Percentiles rank a stretch among this genome's conserved stretches.
These are phyloP conservation scores for Tetradesmus obliquus DNA, from an alignment of 139 green algal species.

Conservation along the genomic window DNA sequence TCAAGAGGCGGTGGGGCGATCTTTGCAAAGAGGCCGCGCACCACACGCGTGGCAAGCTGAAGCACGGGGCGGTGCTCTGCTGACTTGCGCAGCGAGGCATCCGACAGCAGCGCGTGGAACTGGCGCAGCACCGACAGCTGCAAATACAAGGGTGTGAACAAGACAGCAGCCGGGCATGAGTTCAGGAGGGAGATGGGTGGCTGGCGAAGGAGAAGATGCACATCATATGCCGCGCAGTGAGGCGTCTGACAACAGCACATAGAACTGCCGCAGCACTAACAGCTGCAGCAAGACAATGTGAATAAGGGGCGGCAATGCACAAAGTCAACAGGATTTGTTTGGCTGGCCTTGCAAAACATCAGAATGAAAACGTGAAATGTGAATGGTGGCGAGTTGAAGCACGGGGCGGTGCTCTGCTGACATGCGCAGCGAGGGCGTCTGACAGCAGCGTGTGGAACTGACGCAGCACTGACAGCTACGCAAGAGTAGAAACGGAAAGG, in stretches of 20 bases:
- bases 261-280: neutral
- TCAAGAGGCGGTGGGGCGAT: slow-evolving; percentile 48
- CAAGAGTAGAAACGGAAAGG: too few relatives aligned
- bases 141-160: neutral
- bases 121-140: slow-evolving; percentile 84
- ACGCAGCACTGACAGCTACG: too few relatives aligned
- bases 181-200: too few relatives aligned
- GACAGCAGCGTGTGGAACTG: too few relatives aligned
- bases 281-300: neutral
- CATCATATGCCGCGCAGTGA: too few relatives aligned
- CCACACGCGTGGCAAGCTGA: slow-evolving; percentile 58
- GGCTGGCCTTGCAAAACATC: too few relatives aligned
- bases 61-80: slow-evolving; percentile 50
- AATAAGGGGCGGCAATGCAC: neutral
- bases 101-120: slow-evolving; percentile 76
- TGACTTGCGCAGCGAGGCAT: slow-evolving; percentile 58
- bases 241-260: neutral
- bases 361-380: too few relatives aligned
- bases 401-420: too few relatives aligned
- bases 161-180: neutral
- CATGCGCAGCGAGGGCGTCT: too few relatives aligned
- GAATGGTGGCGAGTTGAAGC: too few relatives aligned
- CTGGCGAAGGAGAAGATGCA: too few relatives aligned
- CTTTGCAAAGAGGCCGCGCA: slow-evolving; percentile 67
- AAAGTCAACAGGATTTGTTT: neutral